phyloP scores from a whole-genome alignment of 768 basidiomycete genomes.

The Amanita jacksonii region DNA sequence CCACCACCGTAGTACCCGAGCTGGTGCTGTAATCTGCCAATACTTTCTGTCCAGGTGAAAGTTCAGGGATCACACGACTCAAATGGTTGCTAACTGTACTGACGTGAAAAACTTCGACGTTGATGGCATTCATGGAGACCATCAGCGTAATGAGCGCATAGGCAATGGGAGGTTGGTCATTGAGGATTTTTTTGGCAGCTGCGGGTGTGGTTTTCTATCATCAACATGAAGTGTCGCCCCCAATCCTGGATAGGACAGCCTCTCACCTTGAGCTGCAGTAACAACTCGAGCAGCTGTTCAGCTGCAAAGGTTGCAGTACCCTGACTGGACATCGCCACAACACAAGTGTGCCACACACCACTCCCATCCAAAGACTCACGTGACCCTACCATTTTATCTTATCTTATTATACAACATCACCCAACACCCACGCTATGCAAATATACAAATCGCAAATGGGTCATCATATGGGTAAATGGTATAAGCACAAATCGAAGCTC shows the following conservation, averaged over 20 bases:
- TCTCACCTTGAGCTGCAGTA: slow-evolving; percentile 61
- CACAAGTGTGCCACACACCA: too few species aligned
- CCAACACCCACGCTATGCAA: too few species aligned
- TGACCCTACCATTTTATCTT: too few species aligned
- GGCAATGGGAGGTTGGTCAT: slow-evolving; percentile 65
- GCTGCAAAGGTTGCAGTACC: slow-evolving; percentile 43
- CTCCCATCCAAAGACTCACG: not conserved
- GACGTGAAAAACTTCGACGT: slow-evolving; percentile 71
- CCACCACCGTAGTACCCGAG: slow-evolving; percentile 18
- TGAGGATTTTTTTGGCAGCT: slow-evolving; percentile 59
- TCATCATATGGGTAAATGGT: too few species aligned
- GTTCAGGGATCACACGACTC: slow-evolving; percentile 7
- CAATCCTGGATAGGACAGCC: too few species aligned
- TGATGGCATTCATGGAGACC: slow-evolving; percentile 68
- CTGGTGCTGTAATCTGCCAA: slow-evolving; percentile 40
- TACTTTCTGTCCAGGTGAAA: slow-evolving; percentile 38
- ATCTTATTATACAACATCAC: too few species aligned
- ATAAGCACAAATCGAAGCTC: too few species aligned
- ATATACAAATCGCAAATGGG: too few species aligned
- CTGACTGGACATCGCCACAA: slow-evolving; percentile 39
- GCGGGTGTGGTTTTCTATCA: slow-evolving; percentile 64
- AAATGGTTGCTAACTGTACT: not conserved
- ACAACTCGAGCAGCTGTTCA: slow-evolving; percentile 65
- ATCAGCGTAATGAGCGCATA: slow-evolving; percentile 70
- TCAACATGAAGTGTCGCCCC: slow-evolving; percentile 5